phyloP scores from a whole-genome alignment of 2,329 filamentous ascomycete genomes.

The Cercospora nicotianae region DNA sequence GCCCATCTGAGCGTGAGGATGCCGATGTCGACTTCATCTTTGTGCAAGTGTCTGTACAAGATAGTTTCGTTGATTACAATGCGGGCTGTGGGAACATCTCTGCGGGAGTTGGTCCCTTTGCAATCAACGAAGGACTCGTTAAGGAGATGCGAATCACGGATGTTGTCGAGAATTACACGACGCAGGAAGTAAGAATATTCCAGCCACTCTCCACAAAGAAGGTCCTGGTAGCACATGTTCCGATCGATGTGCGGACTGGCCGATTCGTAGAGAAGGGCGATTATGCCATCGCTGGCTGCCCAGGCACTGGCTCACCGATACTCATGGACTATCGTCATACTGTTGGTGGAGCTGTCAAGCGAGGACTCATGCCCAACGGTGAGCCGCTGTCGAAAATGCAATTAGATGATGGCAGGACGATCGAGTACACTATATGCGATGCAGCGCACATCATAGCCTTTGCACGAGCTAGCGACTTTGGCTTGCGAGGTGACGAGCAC shows the following conservation, averaged over 20 bases:
- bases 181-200: constrained; percentile 25
- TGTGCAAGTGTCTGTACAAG: constrained; percentile 21
- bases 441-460: constrained; percentile 26
- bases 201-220: constrained; percentile 23
- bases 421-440: constrained; percentile 24
- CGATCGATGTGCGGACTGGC: constrained; percentile 15
- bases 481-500: constrained; percentile 20
- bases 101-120: constrained; percentile 25
- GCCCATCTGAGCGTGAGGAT: constrained; percentile 20
- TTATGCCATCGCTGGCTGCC: constrained; percentile 23
- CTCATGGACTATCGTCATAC: constrained; percentile 26
- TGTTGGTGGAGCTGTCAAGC: constrained; percentile 20
- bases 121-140: constrained; percentile 25
- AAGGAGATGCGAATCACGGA: constrained; percentile 13
- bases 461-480: constrained; percentile 20
- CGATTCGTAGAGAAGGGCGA: constrained; percentile 21
- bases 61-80: constrained; percentile 23
- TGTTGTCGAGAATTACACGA: constrained; percentile 17
- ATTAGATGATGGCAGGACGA: constrained; percentile 8
- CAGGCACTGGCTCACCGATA: constrained; percentile 23
- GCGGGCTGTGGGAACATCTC: constrained; percentile 26
- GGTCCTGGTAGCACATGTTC: constrained; percentile 24
- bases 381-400: constrained; percentile 16
- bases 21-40: constrained; percentile 27
- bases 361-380: constrained; percentile 22